Base-by-base conservation (phyloP, 2,329 filamentous ascomycete species). In the Orbilia ellipsospora region DNA sequence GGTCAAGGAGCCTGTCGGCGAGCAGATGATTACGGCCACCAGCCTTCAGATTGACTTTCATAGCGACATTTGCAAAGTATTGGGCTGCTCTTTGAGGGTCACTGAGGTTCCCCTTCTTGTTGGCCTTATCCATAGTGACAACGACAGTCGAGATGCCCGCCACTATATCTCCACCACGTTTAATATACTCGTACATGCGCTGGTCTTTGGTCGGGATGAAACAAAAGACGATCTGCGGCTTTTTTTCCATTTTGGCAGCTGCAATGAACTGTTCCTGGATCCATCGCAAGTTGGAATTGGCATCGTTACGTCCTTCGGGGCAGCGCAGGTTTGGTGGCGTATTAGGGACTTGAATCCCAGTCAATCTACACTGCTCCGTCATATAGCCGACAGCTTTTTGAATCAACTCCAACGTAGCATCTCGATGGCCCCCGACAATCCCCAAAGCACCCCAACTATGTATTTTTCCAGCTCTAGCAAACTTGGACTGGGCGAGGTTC, bases 21-120 rank as follows among this genome's bases (percentile, higher is more conserved):
- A 96, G 83, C 13, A 82, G 83, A 80, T 96, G 92, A 79, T 94
- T 94, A 12, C 86, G 83, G 0, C 92, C 92, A 0, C 91, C 91
- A 54, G 89, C 85, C 82, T 95, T 96, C 59, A 94, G 83, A 79
- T 97, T 97, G 82, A 95, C 86, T 82, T 93, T 97, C 74, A 97
- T 83, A 0, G 85, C 89, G 2, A 92, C 86, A 73, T 93, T 93
- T 68, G 89, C 89, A 68, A 87, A 88, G 80, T 90, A 90, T 63
- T 88, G 77, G 8, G 69, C 63, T 2, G 70, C 70, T 15, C 51
- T 60, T 15, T 26, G 10, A 50, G 54, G 56, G 5, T 76, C 65
- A 4, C 16, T 26, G 6, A 67, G 63, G 40, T 68, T 51, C 12
- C 63, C 57, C 54, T 67, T 59, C n/a, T 67, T 74, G 44, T 76